phyloP scores from a whole-genome alignment of 441 rosid species.

The Corymbia calophylla region DNA sequence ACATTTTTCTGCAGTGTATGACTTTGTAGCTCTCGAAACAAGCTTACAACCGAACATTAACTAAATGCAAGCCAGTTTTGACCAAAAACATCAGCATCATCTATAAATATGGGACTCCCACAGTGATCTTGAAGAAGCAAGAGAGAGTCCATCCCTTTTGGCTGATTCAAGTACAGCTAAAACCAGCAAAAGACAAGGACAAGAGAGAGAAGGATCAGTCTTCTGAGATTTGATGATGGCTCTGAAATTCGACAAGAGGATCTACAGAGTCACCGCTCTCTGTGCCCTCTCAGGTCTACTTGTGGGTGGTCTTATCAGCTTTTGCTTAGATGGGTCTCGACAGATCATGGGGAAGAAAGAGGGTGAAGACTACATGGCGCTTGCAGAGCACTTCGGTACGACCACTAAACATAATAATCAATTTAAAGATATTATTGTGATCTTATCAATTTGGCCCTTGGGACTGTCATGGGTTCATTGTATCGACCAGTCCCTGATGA shows the following conservation, averaged over 20 bases:
- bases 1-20: background rate
- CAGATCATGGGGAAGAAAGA: background rate
- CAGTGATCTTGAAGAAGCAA: background rate
- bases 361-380: background rate
- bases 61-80: background rate
- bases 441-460: background rate
- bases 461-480: background rate
- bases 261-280: background rate
- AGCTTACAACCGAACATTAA: background rate
- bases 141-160: background rate
- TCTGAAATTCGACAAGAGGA: background rate
- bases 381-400: background rate
- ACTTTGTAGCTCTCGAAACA: background rate
- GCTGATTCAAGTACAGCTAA: background rate
- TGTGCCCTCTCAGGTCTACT: background rate
- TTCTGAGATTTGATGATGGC: background rate
- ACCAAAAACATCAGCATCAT: background rate
- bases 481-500: background rate
- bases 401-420: background rate
- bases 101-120: background rate
- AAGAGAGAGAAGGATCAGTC: background rate
- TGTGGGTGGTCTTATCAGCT: background rate
- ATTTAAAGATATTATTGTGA: background rate
- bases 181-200: background rate
- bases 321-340: background rate